These are phyloP conservation scores for Suhomyces wounanorum DNA, from an alignment of 1,139 yeast species.

Conservation along the genomic window DNA sequence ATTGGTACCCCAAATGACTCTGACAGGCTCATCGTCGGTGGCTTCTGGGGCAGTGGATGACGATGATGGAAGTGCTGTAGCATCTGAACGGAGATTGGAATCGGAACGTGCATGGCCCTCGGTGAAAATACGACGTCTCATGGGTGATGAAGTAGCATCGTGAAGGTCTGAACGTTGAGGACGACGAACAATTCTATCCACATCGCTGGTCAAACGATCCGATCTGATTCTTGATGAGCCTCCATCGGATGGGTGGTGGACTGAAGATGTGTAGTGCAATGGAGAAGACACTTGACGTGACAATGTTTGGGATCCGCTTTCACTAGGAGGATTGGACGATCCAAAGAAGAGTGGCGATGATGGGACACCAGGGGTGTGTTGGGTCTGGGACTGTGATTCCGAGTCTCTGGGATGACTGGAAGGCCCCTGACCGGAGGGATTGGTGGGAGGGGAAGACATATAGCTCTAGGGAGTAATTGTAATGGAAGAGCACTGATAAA, in stretches of 20 bases:
- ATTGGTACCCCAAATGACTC: constrained; percentile 98
- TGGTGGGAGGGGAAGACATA: constrained; percentile 19
- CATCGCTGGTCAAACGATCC: constrained; percentile 43
- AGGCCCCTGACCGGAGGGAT: constrained; percentile 10
- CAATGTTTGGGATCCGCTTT: constrained; percentile 20
- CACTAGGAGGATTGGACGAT: constrained; percentile 50
- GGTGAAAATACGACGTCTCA: constrained; percentile 40
- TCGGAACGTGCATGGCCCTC: constrained; percentile 19
- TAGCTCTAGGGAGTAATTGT: neutral
- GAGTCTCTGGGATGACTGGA: constrained; percentile 23
- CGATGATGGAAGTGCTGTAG: constrained; percentile 20
- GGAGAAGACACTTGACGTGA: constrained; percentile 44
- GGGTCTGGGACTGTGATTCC: constrained; percentile 42
- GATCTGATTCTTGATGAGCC: constrained; percentile 28
- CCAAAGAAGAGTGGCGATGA: constrained; percentile 71
- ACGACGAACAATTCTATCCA: constrained; percentile 45
- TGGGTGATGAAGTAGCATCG: constrained; percentile 45
- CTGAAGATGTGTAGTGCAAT: constrained; percentile 47
- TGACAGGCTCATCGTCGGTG: constrained; percentile 63
- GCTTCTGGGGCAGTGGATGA: constrained; percentile 35
- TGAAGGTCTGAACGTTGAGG: constrained; percentile 47
- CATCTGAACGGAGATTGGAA: constrained; percentile 15
- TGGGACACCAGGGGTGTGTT: constrained; percentile 46
- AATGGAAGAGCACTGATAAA: neutral
- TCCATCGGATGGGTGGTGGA: constrained; percentile 39